Base-by-base conservation (phyloP, 1,139 yeast genomes). In the Wickerhamiella pararugosa region DNA sequence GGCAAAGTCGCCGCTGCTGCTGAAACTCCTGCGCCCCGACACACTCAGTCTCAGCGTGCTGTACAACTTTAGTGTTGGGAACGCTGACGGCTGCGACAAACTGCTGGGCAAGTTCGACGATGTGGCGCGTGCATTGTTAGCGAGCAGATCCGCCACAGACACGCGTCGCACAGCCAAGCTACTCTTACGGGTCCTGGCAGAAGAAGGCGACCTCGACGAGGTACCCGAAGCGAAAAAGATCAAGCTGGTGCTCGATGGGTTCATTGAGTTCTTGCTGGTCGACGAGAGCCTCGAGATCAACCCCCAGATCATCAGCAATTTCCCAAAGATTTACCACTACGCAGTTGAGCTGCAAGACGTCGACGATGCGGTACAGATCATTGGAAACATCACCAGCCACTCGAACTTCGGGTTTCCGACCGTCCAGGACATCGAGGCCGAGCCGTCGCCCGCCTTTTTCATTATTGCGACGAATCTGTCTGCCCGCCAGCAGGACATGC, bases 321-420 rank as follows among this genome's bases (percentile, higher is more conserved):
- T 50, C 35, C 39, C 40, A 8, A 29, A 39, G 11, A 27, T 50
- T 5, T 48, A 39, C 34, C 40, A 11, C 8, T 7, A 27, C 5
- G 47, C 45, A 40, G 43, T 40, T 7, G 41, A 27, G 15, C 25
- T 11, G 2, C 35, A 30, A 32, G 40, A 36, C 29, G 10, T 32
- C 21, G 25, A 40, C 40, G 43, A 34, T 8, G 51, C 48, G 3
- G 37, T 44, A 25, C 31, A 35, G 11, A 49, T 49, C 2, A 42
- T 52, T 8, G 58, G 56, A 5, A 51, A 51, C 40, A 48, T 54
- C 15, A 43, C 52, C 5, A 46, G 54, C 31, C 48, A 49, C 36
- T 44, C 44, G 4, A 40, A 42, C 5, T 52, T 54, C 26, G 38
- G 41, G 11, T 36, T 52, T 2, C 37, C 34, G n/a, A 29, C 42